Evolutionary conservation across 306 rosid genomes (phyloP).

Genomic region (Morella rubra): DNA sequence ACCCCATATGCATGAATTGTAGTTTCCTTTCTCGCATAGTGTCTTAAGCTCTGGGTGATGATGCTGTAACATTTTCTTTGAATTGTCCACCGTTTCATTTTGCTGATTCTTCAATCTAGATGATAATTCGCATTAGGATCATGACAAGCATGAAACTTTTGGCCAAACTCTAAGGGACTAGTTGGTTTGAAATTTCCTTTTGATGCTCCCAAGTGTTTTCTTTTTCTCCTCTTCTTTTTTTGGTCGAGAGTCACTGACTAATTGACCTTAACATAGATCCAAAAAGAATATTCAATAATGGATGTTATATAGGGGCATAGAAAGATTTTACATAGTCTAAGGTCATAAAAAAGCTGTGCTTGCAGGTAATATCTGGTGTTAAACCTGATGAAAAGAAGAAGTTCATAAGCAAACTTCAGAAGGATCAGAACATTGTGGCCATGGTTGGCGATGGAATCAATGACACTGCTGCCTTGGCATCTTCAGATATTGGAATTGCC

Average conservation of each 20-base stretch:
- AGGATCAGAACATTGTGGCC: slow-evolving; percentile 65
- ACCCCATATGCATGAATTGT: not conserved
- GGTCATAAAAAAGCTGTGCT: slow-evolving; percentile 14
- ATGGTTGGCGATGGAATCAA: slow-evolving; percentile 99
- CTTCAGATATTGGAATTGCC: slow-evolving; percentile 87
- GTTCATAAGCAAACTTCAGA: slow-evolving; percentile 67
- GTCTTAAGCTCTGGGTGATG: not conserved
- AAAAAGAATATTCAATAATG: not conserved
- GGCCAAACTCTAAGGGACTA: not conserved
- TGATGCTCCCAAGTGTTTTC: not conserved
- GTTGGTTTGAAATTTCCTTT: slow-evolving; percentile 5
- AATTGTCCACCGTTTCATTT: no score
- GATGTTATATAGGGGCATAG: not conserved
- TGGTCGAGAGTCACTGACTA: not conserved
- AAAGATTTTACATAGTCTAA: not conserved
- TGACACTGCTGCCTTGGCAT: slow-evolving; percentile 96
- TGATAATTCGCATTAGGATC: slow-evolving; percentile 9
- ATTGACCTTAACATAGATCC: not conserved
- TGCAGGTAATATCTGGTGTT: slow-evolving; percentile 80
- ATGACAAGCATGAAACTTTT: slow-evolving; percentile 5
- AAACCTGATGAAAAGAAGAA: slow-evolving; percentile 80
- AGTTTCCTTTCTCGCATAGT: not conserved
- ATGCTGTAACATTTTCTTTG: not conserved
- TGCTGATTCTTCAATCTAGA: not conserved
- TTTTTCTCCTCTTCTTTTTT: not conserved